Evolutionary conservation across 2,329 filamentous ascomycete genomes (phyloP), one percentile per base, ranked within the genome.

Genomic region (Fusarium sp.): DNA sequence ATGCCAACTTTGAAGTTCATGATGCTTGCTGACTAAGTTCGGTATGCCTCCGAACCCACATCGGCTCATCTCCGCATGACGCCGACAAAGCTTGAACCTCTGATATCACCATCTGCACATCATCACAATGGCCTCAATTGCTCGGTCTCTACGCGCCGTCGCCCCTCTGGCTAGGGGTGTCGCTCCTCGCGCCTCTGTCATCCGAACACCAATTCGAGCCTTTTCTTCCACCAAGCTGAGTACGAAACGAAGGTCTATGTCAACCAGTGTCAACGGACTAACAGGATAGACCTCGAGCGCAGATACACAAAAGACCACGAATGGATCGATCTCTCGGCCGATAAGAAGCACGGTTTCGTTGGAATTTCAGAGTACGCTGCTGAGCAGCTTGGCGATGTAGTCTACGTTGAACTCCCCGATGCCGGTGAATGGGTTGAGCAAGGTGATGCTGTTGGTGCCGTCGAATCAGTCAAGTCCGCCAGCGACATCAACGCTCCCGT

Each of bases 401-500:
- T 99, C 78, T 99, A 92, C 84, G 94, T 98, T 76, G 96, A 99
- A 86, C 91, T 99, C 29, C 96, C 96, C 58, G 85, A 91, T 72
- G 78, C 85, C 57, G 69, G 89, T 70, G 84, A 90, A 73, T 88
- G 91, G 75, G 87, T 97, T 66, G 81, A 82, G 61, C 87, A 90
- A 59, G 94, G 94, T 76, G 95, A 98, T 78, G 86, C 92, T 70
- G 92, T 98, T 73, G 96, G 96, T 72, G 94, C 95, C 64, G 95
- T 99, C 74, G 96, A 99, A 85, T 98, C 94, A 5, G 96, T 99
- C 81, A 99, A 99, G 87, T 96, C 92, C 68, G 96, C 96, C n/a
- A 95, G 93, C 69, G 96, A 99, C 80, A 97, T 99, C 85, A 92
- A 97, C 83, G 91, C 93, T 16, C 96, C 96, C 20, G 88, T 98